phyloP scores from a whole-genome alignment of 2,329 filamentous ascomycete genomes.

The Trichoderma sp. region DNA sequence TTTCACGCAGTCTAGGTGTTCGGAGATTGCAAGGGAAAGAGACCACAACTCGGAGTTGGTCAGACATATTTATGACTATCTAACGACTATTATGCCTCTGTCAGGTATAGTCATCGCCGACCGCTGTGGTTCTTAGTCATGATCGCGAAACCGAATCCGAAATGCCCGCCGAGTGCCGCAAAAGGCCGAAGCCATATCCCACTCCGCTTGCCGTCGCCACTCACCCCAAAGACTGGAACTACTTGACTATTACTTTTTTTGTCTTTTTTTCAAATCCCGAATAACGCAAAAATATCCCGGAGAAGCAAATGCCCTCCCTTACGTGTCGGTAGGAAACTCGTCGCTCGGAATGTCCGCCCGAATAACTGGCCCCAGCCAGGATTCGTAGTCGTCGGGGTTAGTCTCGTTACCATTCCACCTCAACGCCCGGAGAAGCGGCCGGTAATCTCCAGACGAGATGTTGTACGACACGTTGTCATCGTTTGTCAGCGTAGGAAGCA shows the following conservation, averaged over 20 bases:
- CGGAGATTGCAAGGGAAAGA: neutral
- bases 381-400: slow-evolving; percentile 6
- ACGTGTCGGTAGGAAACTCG: neutral
- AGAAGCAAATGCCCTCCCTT: neutral
- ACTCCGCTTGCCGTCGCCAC: neutral
- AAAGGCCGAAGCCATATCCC: neutral
- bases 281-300: neutral
- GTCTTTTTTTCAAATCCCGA: neutral
- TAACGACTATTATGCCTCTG: neutral
- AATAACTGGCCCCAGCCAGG: neutral
- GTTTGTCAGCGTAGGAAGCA: neutral
- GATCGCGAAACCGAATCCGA: neutral
- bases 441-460: slow-evolving; percentile 7
- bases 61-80: neutral
- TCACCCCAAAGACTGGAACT: neutral
- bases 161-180: neutral
- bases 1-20: neutral
- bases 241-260: neutral
- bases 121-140: neutral
- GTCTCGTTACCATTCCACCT: neutral
- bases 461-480: neutral
- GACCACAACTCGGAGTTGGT: neutral
- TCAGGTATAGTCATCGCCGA: neutral
- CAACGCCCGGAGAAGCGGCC: slow-evolving; percentile 1
- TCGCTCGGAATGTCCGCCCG: neutral